Conservation (phyloP, 495 filamentous ascomycete species). For the Tetracladium setigerum region DNA sequence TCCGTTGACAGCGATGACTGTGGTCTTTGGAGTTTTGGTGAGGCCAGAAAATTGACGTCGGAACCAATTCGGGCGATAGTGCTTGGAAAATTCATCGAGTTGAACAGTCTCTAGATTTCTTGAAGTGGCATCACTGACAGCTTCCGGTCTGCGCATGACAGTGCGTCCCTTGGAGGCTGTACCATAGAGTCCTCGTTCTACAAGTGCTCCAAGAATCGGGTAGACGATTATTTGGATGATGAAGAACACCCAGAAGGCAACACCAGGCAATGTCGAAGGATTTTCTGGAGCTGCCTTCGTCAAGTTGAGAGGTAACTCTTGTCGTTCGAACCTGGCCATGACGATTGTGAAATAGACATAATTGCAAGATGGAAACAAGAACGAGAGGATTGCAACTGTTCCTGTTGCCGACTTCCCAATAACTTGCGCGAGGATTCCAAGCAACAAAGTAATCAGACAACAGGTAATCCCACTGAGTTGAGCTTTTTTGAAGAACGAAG, state of each 20-base stretch:
- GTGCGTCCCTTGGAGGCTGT: conserved; percentile 57
- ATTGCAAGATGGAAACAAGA: conserved; percentile 72
- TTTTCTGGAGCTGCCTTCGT: conserved; percentile 47
- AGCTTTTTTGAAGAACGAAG: conserved; percentile 66
- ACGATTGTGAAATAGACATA: conserved; percentile 64
- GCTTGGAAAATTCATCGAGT: conserved; percentile 62
- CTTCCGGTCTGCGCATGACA: conserved; percentile 19
- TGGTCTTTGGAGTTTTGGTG: conserved; percentile 38
- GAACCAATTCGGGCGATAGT: conserved; percentile 59
- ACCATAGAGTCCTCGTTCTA: conserved; percentile 71
- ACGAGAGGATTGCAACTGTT: conserved; percentile 51
- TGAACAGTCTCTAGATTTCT: conserved; percentile 44
- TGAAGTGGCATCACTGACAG: conserved; percentile 20
- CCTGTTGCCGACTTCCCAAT: conserved; percentile 43
- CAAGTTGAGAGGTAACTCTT: conserved; percentile 47
- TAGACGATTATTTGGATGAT: conserved; percentile 67
- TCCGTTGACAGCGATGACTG: conserved; percentile 64
- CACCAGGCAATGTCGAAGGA: conserved; percentile 51
- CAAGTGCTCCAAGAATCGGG: conserved; percentile 57
- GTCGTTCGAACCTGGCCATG: conserved; percentile 59
- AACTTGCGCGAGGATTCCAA: conserved; percentile 65
- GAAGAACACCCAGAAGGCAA: conserved; percentile 61
- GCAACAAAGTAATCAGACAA: conserved; percentile 54
- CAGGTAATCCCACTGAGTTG: conserved; percentile 69
- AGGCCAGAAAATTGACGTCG: conserved; percentile 30